phyloP scores from a whole-genome alignment of 208 protist genomes.

The Crithidia mellificae region DNA sequence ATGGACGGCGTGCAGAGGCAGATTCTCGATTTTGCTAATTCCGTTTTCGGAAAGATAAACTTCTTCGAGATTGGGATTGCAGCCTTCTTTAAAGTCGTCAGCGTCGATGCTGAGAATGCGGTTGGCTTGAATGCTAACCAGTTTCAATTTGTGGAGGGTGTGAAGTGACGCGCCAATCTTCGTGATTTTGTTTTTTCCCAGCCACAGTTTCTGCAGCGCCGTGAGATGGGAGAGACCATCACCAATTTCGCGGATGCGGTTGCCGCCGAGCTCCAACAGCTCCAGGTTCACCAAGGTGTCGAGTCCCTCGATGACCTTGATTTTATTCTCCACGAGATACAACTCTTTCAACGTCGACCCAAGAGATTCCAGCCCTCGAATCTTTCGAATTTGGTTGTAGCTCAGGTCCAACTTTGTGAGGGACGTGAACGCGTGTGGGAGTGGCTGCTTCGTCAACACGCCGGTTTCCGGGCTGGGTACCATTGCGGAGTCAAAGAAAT shows the following conservation, averaged over 20 bases:
- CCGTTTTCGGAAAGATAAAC: conserved; percentile 89
- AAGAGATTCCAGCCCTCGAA: conserved; percentile 70
- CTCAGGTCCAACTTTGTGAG: conserved; percentile 86
- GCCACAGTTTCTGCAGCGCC: conserved; percentile 82
- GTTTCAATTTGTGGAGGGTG: conserved; percentile 51
- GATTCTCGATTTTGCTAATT: conserved; percentile 62
- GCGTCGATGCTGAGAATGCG: conserved; percentile 64
- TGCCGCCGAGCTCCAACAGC: conserved; percentile 89
- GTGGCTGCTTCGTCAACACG: conserved; percentile 28
- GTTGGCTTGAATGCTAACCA: conserved; percentile 89
- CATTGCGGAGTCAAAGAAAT: conserved; percentile 66
- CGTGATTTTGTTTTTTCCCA: conserved; percentile 93
- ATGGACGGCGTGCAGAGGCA: conserved; percentile 55
- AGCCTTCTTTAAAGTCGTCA: conserved; percentile 63
- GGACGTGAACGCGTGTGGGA: conserved; percentile 45
- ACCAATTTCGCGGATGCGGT: conserved; percentile 84
- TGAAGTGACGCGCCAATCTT: conserved; percentile 64
- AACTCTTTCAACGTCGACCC: conserved; percentile 78
- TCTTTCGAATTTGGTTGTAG: conserved; percentile 90
- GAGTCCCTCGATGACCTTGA: conserved; percentile 86
- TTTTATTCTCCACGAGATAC: conserved; percentile 92
- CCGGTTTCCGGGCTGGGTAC: conserved; percentile 12
- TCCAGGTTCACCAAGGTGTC: conserved; percentile 79
- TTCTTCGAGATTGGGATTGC: conserved; percentile 65
- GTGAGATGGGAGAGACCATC: conserved; percentile 60